Percentiles rank a stretch among this genome's conserved stretches.
phyloP scores from a whole-genome alignment of 2,329 filamentous ascomycete genomes.

The Biscogniauxia marginata region DNA sequence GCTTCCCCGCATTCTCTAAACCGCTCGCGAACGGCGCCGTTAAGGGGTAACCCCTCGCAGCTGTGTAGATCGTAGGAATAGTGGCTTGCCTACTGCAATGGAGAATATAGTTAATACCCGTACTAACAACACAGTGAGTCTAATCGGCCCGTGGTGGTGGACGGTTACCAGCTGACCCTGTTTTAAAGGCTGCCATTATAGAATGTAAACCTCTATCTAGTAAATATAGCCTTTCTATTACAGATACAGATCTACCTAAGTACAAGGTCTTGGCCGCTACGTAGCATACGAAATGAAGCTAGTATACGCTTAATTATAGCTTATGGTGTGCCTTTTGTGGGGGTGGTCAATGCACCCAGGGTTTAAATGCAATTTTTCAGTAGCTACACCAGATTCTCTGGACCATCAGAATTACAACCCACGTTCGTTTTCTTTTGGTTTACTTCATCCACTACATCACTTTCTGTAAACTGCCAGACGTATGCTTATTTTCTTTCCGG shows the following conservation, averaged over 20 bases:
- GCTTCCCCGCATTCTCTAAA: neutral
- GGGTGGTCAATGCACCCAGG: neutral
- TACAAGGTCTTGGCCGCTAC: neutral
- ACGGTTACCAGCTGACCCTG: neutral
- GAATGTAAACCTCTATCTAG: neutral
- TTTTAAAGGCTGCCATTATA: neutral
- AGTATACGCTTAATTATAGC: slow-evolving; percentile 2
- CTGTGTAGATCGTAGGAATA: neutral
- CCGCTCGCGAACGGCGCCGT: neutral
- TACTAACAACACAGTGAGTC: neutral
- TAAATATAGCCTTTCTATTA: neutral
- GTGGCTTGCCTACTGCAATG: neutral
- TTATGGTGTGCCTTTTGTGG: slow-evolving; percentile 2
- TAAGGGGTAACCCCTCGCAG: neutral
- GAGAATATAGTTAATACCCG: neutral
- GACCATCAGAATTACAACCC: no score
- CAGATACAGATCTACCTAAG: neutral
- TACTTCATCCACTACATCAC: no score
- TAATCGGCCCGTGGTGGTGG: neutral
- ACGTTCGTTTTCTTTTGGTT: no score
- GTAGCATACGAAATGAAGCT: slow-evolving; percentile 9
- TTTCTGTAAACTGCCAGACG: slow-evolving; percentile 20
- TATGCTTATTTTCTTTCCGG: slow-evolving; percentile 41
- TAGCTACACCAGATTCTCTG: no score
- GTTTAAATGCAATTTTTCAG: no score